Evolutionary conservation across 495 filamentous ascomycete genomes (phyloP).

Genomic region (Penicillium nucicola): DNA sequence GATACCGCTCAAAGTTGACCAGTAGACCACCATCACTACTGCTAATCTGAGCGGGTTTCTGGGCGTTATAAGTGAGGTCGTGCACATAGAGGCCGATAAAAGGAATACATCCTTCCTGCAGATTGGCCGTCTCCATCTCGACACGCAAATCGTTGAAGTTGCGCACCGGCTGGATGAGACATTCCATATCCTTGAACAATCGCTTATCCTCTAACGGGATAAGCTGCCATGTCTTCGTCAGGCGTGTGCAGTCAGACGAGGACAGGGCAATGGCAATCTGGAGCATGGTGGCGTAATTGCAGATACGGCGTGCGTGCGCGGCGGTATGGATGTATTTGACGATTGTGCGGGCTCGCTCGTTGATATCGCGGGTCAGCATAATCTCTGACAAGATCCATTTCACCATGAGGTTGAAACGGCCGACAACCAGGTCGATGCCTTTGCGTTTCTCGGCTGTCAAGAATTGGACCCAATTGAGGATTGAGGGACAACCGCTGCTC

Average conservation of each 20-base stretch:
- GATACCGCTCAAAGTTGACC: slow-evolving; percentile 93
- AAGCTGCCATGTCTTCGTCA: slow-evolving; percentile 77
- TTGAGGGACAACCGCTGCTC: slow-evolving; percentile 66
- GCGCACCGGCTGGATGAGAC: slow-evolving; percentile 76
- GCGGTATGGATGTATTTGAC: slow-evolving; percentile 94
- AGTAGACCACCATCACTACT: slow-evolving; percentile 63
- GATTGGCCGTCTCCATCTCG: slow-evolving; percentile 81
- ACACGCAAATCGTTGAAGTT: slow-evolving; percentile 88
- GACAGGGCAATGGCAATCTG: slow-evolving; percentile 91
- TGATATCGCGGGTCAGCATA: slow-evolving; percentile 74
- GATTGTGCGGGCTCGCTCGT: slow-evolving; percentile 80
- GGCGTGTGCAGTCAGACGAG: slow-evolving; percentile 72
- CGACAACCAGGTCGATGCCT: slow-evolving; percentile 93
- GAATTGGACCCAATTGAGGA: slow-evolving; percentile 86
- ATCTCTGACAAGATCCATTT: slow-evolving; percentile 96
- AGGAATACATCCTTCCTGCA: slow-evolving; percentile 88
- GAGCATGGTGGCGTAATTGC: slow-evolving; percentile 95
- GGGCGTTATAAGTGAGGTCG: slow-evolving; percentile 93
- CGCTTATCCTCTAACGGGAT: slow-evolving; percentile 68
- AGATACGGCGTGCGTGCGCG: slow-evolving; percentile 73
- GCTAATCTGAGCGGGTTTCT: slow-evolving; percentile 70
- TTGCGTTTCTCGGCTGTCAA: slow-evolving; percentile 74
- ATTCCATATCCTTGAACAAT: slow-evolving; percentile 76
- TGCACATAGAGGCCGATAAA: slow-evolving; percentile 95
- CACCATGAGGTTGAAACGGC: slow-evolving; percentile 94